Base-by-base conservation (phyloP, 345 rosid species). In the Boechera divaricarpa region DNA sequence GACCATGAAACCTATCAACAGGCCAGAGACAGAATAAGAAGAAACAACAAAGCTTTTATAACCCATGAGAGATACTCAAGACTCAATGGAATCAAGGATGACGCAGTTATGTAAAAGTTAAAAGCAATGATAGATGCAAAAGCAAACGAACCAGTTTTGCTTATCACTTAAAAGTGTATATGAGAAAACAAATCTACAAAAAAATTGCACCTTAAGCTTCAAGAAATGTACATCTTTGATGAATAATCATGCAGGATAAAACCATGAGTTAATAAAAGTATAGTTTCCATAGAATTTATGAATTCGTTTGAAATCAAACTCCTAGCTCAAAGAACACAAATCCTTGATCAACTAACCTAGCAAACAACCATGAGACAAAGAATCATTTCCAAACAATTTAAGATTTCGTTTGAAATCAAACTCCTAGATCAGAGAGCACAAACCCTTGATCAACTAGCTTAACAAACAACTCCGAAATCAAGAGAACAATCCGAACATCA, bases 111-210 rank as follows among this genome's bases (percentile, higher is more conserved):
- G 32, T 15, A 24, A 68, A 15, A 54, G 28, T 26, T 45, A 5
- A 26, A 39, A 38, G 12, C 45, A 29, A 54, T 15, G 63, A 69
- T 12, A 68, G 21, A 26, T 41, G 51, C 51, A 69, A 39, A 69
- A 31, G 12, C 13, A 42, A 10, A 58, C 18, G 56, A 57, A 42
- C 41, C 8, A 6, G 49, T 66, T 65, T 16, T 2, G 59, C 59
- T 33, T 29, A 4, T 51, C 53, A 13, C 21, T 4, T n/a, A 8
- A 4, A 28, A 28, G 69, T 24, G 5, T 28, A 64, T 45, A 1
- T 7, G 7, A 47, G 59, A 18, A 16, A 69, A 28, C 16, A 69
- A 70, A 29, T 70, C 42, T 6, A 56, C 64, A 70, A 12, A 42
- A 21, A 6, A 15, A 31, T 5, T 55, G 10, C 2, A 70, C 44